Evolutionary conservation across 1,284 basidiomycete genomes (phyloP), one percentile per base, ranked within the genome.

Genomic region (Vanrija sp.): DNA sequence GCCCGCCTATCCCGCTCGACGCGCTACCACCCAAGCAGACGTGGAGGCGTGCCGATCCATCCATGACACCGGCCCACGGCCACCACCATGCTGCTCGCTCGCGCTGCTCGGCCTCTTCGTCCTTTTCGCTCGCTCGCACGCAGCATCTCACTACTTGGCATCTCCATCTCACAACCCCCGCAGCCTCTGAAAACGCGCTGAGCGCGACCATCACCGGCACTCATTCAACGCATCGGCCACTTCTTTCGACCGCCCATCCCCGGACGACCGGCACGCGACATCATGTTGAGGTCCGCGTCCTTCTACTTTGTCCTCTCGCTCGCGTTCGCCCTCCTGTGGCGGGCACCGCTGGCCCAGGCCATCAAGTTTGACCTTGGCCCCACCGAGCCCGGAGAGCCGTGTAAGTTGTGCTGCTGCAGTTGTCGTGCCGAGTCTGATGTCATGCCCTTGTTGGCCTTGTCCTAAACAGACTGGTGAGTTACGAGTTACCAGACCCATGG

Each of bases 311-410:
- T 66, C 25, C 23, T 66, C 31, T 47, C 59, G 10, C 27, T 66
- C 24, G 60, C 43, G 39, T 12, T 58, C 39, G 38, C 48, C 25
- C 47, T 57, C 24, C 36, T 55, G 24, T 35, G 42, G 45, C 47
- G 47, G 18, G 56, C 58, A 35, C 59, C 54, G 23, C 46, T 58
- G 42, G 62, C 61, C 38, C 51, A 49, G 44, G 89, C 87, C 45
- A 87, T 96, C 77, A 96, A 96, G 77, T 94, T 96, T 75, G 73
- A 81, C 43, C 79, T 94, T 81, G 77, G 38, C 84, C 89, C 1
- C 80, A 80, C 57, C 81, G 83, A 44, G 55, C 83, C 85, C 65
- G 89, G 91, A 0, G 77, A 80, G 41, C 69, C 82, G 58, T 91
- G 74, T 77, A 42, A 60, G 73, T 49, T n/a, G 37, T 36, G 2